Percentiles rank a stretch among this genome's conserved stretches.
Evolutionary conservation across 2,329 filamentous ascomycete genomes (phyloP).

Genomic region (Beauveria pseudobassiana): DNA sequence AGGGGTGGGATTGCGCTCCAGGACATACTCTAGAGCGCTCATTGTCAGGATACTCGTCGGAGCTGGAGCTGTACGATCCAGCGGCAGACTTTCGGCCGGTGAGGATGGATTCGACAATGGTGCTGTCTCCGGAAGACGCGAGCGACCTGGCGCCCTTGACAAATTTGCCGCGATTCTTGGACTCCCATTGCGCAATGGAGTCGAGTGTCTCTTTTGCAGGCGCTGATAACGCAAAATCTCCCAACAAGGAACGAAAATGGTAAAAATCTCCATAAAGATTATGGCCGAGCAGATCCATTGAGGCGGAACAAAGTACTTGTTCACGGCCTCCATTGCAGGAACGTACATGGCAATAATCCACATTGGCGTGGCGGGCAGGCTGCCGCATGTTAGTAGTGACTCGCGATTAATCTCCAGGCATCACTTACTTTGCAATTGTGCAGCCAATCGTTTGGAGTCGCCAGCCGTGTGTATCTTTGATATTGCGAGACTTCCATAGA

Average conservation of each 20-base stretch:
- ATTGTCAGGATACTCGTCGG: conserved; percentile 45
- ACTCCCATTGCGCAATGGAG: conserved; percentile 37
- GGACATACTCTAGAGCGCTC: conserved; percentile 53
- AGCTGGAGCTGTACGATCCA: conserved; percentile 16
- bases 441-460: conserved; percentile 50
- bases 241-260: conserved; percentile 54
- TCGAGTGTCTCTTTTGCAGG: conserved; percentile 35
- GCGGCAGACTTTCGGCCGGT: conserved; percentile 26
- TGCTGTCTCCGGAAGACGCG: conserved; percentile 14
- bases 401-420: background rate
- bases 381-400: conserved; percentile 1
- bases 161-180: conserved; percentile 23
- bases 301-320: conserved; percentile 42
- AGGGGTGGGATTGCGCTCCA: conserved; percentile 50
- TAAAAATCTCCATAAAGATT: conserved; percentile 54
- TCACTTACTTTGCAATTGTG: conserved; percentile 32
- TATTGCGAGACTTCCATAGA: conserved; percentile 52
- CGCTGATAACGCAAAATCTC: conserved; percentile 41
- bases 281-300: conserved; percentile 45
- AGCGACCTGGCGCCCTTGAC: conserved; percentile 15
- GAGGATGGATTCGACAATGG: conserved; percentile 21
- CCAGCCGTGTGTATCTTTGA: conserved; percentile 59
- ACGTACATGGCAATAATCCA: conserved; percentile 45
- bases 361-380: conserved; percentile 29
- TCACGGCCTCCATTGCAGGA: conserved; percentile 35